Base-by-base conservation (phyloP, 352 stramenopile genomes). In the Phytophthora citrophthora region DNA sequence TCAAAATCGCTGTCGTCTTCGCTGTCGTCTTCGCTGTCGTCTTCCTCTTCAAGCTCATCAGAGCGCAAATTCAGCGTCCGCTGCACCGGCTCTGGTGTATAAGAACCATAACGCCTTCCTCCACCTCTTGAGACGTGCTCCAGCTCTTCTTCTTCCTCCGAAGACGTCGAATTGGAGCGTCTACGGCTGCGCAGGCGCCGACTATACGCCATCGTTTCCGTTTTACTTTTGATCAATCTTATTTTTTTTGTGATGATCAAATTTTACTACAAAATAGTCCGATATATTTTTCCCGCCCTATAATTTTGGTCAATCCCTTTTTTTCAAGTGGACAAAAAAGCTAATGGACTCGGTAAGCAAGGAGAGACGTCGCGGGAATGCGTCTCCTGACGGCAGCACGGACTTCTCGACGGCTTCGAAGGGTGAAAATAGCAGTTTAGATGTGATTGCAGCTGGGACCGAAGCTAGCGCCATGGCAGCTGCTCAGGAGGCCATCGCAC, bases 61-160 rank as follows among this genome's bases (percentile, higher is more conserved):
- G 72, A 70, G 11, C 68, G 68, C 63, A 86, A 70, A 41, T 74
- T 63, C n/a, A 92, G 69, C 53, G 78, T 89, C 27, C 81, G 76
- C 43, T 89, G 83, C 46, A 92, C 77, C 0, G 79, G 77, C 31
- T 80, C 72, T 10, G 83, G 79, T 20, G 83, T 90, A 27, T 66
- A 68, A 11, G 74, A 70, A 0, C 57, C 68, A 20, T 69, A 64
- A n/a, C 50, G 50, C 1, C 41, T 48, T 24, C 45, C 59, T 2
- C 27, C 39, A 13, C 36, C 49, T 13, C 46, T 61, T 16, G 50
- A 50, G 10, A 62, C 36, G 18, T 45, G 38, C 18, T 62, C 34
- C 31, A 61, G 12, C 3, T 70, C 63, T 13, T 68, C 46, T 12
- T 55, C 48, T 1, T 68, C 54, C 29, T 69, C 54, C 13, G 61